Evolutionary conservation across 306 rosid genomes (phyloP), one percentile per base, ranked within the genome.

Genomic region (Cyclanthera cordifolia): DNA sequence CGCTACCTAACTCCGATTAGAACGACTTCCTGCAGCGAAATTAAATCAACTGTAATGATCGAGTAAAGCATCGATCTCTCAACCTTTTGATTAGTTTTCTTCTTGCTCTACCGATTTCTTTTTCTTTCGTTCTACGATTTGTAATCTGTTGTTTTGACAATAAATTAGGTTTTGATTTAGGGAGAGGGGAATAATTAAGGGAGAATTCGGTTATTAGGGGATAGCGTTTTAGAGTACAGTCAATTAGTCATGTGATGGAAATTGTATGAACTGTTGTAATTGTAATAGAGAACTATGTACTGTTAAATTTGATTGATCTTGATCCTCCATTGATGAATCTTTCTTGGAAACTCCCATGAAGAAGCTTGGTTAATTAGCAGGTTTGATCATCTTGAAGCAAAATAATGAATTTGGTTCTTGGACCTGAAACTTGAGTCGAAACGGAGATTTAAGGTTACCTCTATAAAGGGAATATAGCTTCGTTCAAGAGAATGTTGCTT

Each of bases 261-360:
- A 14, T 13, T 39, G 19, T 2, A 59, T 60, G 30, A 43, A 56
- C 7, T 13, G 55, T 51, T 49, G 55, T 17, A 17, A 27, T 14
- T 24, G 39, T 56, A 56, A 13, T 56, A 27, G 37, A 23, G 21
- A 16, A 16, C 19, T 65, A 2, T 65, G 53, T 45, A 13, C 7
- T 24, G 53, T 65, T 4, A 43, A 43, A 65, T 21, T 65, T 8
- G 53, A 43, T 65, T 11, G 47, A 61, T 61, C 68, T 9, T 19
- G 37, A 61, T 61, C 19, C 51, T 63, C 69, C 69, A 63, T 63
- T 41, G 69, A 63, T 39, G 52, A 64, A 64, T 16, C 69, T 63
- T 59, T 59, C 6, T 30, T 57, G 10, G 25, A 4, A 60, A 60
- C n/a, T 64, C 53, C 53, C 32, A 2, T 4, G 53, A 65, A 39